Evolutionary conservation across 176 grass and related monocot genomes (phyloP).

Genomic region (Thinopyrum elongatum): DNA sequence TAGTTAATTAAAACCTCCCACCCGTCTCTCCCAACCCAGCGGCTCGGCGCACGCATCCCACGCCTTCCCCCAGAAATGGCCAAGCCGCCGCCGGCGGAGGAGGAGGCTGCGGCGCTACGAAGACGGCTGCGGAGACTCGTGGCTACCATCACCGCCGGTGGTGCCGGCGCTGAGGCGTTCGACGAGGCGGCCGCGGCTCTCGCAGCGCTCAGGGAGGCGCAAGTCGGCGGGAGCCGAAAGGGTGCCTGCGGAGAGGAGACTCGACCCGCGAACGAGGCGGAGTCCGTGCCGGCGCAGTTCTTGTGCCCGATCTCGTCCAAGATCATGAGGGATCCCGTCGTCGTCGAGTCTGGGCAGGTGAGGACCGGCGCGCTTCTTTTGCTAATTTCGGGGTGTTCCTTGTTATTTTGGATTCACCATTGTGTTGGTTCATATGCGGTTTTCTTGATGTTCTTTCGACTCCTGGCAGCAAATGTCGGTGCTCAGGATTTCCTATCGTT

Average conservation of each 20-base stretch:
- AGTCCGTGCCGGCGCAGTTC: constrained; percentile 47
- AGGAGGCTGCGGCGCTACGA: constrained; percentile 38
- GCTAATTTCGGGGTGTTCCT: not conserved
- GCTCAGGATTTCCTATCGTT: not conserved
- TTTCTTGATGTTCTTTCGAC: not conserved
- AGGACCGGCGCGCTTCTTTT: not conserved
- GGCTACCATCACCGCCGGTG: constrained; percentile 27
- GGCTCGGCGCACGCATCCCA: constrained; percentile 7
- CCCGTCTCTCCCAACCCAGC: not conserved
- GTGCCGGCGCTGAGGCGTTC: constrained; percentile 31
- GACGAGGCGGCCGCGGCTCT: constrained; percentile 61
- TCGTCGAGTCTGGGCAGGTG: constrained; percentile 80
- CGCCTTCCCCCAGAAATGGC: constrained; percentile 22
- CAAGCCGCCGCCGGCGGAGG: constrained; percentile 37
- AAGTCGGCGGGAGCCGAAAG: constrained; percentile 33
- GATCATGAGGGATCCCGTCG: constrained; percentile 80
- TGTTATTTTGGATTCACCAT: not conserved
- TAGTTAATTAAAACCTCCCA: constrained; percentile 25
- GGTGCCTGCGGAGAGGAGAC: constrained; percentile 8
- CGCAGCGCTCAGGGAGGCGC: constrained; percentile 42
- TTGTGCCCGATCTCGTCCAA: constrained; percentile 72
- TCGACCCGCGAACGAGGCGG: not conserved
- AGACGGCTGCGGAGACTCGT: constrained; percentile 44
- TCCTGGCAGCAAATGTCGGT: not conserved
- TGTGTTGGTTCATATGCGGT: not conserved